Evolutionary conservation across 345 rosid species (phyloP), one percentile per base, ranked within the genome.

Genomic region (Gossypium anomalum): DNA sequence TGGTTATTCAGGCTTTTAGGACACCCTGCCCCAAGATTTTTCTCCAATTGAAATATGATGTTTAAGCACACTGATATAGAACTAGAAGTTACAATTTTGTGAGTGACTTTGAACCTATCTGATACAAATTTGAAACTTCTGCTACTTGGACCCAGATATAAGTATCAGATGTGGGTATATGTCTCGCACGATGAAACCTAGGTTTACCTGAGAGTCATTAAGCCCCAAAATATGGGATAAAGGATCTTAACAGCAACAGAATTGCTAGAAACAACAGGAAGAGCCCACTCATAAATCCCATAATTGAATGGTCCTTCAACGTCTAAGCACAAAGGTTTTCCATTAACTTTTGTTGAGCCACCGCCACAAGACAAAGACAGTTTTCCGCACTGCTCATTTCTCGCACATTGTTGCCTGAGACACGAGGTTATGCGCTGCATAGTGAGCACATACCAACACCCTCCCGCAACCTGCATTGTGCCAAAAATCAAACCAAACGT

Each of bases 181-280:
- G 41, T 34, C 7, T 34, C 41, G 41, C 41, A 34, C 41, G 41
- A 5, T 34, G 7, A 34, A 34, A 34, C 41, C 41, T 9, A 22
- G 12, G 2, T n/a, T 58, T 77, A 88, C 92, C 92, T 86, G 29
- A 89, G 87, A 67, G 84, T 84, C 81, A 87, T 73, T 70, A 88
- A 66, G 44, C 94, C 94, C 94, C 94, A 89, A 53, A 80, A 88
- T 9, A 89, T 85, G 73, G 92, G 94, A 81, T 88, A 85, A 64
- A 89, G 86, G 58, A 86, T 76, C 81, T 83, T 86, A 27, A 84
- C 85, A 12, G 87, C 83, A 45, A 80, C 65, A 44, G 89, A 86
- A 45, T 87, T 67, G 81, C 90, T 84, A 7, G 89, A 81, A 77
- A 89, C 78, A 53, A 86, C 86, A 4, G 86, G 87, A 66, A 89